Conservation (phyloP, 2,329 filamentous ascomycete genomes). For the Hypoxylon sp. region DNA sequence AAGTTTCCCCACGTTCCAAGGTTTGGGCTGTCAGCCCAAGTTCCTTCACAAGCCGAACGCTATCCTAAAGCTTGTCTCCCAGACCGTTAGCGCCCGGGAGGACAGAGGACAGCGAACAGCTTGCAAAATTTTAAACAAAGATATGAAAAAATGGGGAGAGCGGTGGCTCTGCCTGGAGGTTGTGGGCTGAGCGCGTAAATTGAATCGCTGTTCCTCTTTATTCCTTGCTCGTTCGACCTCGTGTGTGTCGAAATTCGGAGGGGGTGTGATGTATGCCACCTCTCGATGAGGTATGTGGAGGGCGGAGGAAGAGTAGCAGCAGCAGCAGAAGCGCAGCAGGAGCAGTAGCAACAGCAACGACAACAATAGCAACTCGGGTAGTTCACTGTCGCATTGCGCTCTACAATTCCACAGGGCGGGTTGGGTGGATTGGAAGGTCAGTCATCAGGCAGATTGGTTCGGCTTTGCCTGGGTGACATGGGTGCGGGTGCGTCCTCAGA, state of each 20-base stretch:
- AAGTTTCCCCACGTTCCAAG: conserved; percentile 51
- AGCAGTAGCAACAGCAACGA: conserved; percentile 20
- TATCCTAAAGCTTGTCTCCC: conserved; percentile 40
- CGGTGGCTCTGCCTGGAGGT: conserved; percentile 3
- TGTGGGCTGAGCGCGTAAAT: conserved; percentile 20
- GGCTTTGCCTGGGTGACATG: conserved; percentile 43
- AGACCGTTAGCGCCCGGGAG: conserved; percentile 22
- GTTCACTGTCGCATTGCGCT: conserved; percentile 43
- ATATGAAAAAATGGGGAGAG: conserved; percentile 7
- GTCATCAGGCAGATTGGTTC: conserved; percentile 44
- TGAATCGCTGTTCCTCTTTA: conserved; percentile 23
- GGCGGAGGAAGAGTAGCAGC: conserved; percentile 21
- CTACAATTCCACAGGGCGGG: conserved; percentile 33
- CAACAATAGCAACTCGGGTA: conserved; percentile 42
- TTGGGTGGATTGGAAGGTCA: conserved; percentile 40
- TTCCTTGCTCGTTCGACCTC: conserved; percentile 37
- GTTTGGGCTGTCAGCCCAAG: conserved; percentile 49
- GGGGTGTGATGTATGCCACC: conserved; percentile 38
- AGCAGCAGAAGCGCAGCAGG: conserved; percentile 3
- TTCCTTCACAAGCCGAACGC: conserved; percentile 46
- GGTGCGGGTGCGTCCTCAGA: conserved; percentile 40
- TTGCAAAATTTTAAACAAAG: conserved; percentile 23
- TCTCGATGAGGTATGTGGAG: conserved; percentile 15
- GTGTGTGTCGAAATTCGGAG: conserved; percentile 24
- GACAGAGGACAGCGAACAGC: conserved; percentile 25